A percentile compares a stretch with the other conserved stretches of the same genome.
Evolutionary conservation across 2,329 filamentous ascomycete genomes (phyloP).

Genomic region (Cordyceps javanica): DNA sequence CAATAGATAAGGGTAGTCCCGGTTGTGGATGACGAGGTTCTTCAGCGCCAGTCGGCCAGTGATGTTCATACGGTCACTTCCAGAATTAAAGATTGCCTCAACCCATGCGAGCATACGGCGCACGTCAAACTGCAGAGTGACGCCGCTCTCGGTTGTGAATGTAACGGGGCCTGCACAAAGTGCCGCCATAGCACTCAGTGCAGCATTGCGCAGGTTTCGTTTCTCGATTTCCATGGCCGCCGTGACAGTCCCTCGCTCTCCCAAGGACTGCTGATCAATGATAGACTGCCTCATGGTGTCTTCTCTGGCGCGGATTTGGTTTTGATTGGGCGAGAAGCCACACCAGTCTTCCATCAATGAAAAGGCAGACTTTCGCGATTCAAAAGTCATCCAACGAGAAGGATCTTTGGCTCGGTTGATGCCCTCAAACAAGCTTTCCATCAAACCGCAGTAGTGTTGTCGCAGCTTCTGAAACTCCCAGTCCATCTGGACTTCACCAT

Average conservation of each 20-base stretch:
- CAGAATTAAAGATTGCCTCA: conserved; percentile 86
- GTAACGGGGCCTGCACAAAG: conserved; percentile 82
- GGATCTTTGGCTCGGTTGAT: conserved; percentile 81
- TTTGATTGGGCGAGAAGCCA: conserved; percentile 88
- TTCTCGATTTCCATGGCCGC: conserved; percentile 97
- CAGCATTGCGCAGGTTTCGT: conserved; percentile 81
- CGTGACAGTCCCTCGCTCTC: conserved; percentile 71
- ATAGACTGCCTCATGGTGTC: conserved; percentile 82
- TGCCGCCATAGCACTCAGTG: conserved; percentile 90
- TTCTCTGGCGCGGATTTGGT: conserved; percentile 73
- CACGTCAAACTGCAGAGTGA: conserved; percentile 85
- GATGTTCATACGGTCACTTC: conserved; percentile 84
- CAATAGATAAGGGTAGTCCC: conserved; percentile 75
- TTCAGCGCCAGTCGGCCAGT: conserved; percentile 84
- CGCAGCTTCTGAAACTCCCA: conserved; percentile 90
- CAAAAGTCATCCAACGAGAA: conserved; percentile 94
- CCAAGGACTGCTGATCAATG: conserved; percentile 69
- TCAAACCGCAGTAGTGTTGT: conserved; percentile 87
- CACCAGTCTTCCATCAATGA: conserved; percentile 99
- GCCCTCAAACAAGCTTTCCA: conserved; percentile 88
- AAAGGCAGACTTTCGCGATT: conserved; percentile 91
- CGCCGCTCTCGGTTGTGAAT: conserved; percentile 80
- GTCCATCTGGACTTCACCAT: conserved; percentile 88
- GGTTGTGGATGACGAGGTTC: conserved; percentile 86
- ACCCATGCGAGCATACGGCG: conserved; percentile 93